Evolutionary conservation across 1,139 yeast species (phyloP).

Genomic region (Suhomyces chickasaworum): DNA sequence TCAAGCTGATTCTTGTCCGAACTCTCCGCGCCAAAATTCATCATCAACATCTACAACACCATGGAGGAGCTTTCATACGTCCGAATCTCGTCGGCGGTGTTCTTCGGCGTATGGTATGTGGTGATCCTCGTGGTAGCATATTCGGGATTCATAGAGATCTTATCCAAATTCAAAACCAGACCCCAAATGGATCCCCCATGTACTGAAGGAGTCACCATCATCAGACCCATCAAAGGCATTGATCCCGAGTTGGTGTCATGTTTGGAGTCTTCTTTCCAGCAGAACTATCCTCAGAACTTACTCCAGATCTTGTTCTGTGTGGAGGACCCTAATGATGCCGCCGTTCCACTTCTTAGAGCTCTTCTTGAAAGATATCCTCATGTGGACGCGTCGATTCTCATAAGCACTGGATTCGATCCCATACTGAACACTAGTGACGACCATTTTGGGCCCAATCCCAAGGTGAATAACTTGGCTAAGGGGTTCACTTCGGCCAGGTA

Average conservation of each 20-base stretch:
- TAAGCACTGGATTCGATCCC: slow-evolving; percentile 31
- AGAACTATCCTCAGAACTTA: slow-evolving; percentile 59
- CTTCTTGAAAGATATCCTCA: slow-evolving; percentile 58
- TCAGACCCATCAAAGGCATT: slow-evolving; percentile 82
- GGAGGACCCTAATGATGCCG: slow-evolving; percentile 63
- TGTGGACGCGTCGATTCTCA: slow-evolving; percentile 59
- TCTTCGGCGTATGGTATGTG: slow-evolving; percentile 44
- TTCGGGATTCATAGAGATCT: slow-evolving; percentile 51
- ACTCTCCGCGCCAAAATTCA: slow-evolving; percentile 5
- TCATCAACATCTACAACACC: not conserved
- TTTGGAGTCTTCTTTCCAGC: slow-evolving; percentile 66
- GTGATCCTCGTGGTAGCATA: slow-evolving; percentile 47
- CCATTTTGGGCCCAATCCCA: slow-evolving; percentile 84
- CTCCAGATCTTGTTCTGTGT: slow-evolving; percentile 78
- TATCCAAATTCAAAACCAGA: slow-evolving; percentile 36
- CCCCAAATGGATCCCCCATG: slow-evolving; percentile 46
- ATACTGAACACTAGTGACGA: slow-evolving; percentile 29
- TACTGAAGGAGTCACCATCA: slow-evolving; percentile 77
- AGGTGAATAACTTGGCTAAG: slow-evolving; percentile 80
- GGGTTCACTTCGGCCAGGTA: slow-evolving; percentile 69
- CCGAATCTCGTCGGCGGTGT: slow-evolving; percentile 16
- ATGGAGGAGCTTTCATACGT: slow-evolving; percentile 7
- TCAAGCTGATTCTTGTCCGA: not conserved
- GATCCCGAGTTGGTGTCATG: slow-evolving; percentile 76
- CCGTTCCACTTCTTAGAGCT: slow-evolving; percentile 56